Percentiles rank a stretch among this genome's conserved stretches.
Evolutionary conservation across 306 rosid species (phyloP).

Genomic region (Mucuna pruriens): DNA sequence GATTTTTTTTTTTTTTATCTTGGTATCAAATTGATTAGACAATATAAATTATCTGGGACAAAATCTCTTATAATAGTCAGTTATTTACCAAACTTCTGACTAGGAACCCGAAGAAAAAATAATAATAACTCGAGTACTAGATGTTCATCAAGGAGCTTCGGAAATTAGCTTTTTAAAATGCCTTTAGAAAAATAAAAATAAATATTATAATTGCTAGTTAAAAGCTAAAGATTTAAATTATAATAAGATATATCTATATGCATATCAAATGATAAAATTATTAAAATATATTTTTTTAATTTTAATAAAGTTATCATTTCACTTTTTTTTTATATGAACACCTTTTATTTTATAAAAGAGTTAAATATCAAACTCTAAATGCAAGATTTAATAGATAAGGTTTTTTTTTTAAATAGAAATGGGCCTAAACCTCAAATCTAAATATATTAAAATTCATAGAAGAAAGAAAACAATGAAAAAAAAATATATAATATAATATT

Average conservation of each 20-base stretch:
- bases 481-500: too few species aligned
- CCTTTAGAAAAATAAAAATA: neutral
- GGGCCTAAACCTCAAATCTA: too few species aligned
- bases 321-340: too few species aligned
- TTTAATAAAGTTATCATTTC: too few species aligned
- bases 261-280: too few species aligned
- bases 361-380: neutral
- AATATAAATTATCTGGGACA: neutral
- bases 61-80: too few species aligned
- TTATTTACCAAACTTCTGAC: neutral
- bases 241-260: neutral
- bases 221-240: neutral
- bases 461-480: too few species aligned
- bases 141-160: neutral
- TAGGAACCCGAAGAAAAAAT: neutral
- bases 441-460: too few species aligned
- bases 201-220: neutral
- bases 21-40: neutral
- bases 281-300: too few species aligned
- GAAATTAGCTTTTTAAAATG: neutral
- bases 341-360: too few species aligned
- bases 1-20: neutral
- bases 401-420: too few species aligned
- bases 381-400: too few species aligned
- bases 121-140: neutral